Evolutionary conservation across 2,329 filamentous ascomycete species (phyloP), one percentile per base, ranked within the genome.

Genomic region (Fonsecaea erecta): DNA sequence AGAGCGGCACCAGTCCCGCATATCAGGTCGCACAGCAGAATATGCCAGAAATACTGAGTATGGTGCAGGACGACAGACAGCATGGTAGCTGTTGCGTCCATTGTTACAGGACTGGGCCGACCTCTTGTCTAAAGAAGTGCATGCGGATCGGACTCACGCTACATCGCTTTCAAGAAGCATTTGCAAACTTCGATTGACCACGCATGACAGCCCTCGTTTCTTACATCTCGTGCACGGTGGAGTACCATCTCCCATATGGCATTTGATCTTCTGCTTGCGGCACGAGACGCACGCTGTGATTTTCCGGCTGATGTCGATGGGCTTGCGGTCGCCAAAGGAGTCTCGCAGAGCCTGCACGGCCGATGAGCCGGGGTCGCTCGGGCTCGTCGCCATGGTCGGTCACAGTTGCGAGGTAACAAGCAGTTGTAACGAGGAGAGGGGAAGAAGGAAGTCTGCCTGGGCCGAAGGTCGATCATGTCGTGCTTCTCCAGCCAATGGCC

Each of bases 111-210:
- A 53, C 26, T 32, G 51, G n/a, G 26, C 4, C 26, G 37, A 32
- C 37, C 26, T n/a, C 30, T 32, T 11, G 24, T 30, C 14, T 6
- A n/a, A 34, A 8, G 12, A 37, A 7, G 30, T 21, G 14, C 2
- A 53, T 30, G 5, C 8, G 12, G 12, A 21, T n/a, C 8, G 37
- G 46, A 65, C 63, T 61, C 55, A 68, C 60, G 60, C 30, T 35
- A 63, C 57, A 48, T 70, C 67, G 46, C 58, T 62, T 52, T 69
- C 67, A 3, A 70, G 74, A 66, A 84, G 71, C 28, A 81, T 82
- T 70, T 80, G 78, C n/a, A 80, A 75, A 66, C 81, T 83, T 63
- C 83, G 83, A 70, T 84, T 84, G 52, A 84, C 75, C 21, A 83
- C 75, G 66, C 82, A 84, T 34, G 81, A 79, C 37, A 84, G 66